Percentiles rank a stretch among this genome's conserved stretches.
Conservation (phyloP, 495 filamentous ascomycete genomes). For the Lepidopterella palustris region DNA sequence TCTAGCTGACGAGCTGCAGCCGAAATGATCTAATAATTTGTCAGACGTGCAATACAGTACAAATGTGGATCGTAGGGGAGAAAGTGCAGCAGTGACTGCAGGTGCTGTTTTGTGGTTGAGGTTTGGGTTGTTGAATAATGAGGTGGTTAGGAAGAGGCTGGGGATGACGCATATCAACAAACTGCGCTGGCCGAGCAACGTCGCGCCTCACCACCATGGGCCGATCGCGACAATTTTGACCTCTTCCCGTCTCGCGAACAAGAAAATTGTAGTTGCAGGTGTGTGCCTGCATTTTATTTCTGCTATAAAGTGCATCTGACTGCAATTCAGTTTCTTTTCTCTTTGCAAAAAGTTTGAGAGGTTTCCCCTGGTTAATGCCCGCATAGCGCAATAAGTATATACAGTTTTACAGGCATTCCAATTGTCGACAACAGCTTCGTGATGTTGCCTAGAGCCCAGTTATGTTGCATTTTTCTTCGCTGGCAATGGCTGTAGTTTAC, state of each 20-base stretch:
- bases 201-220: not conserved
- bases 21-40: not conserved
- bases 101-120: not conserved
- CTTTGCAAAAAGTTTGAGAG: no score
- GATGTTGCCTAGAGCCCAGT: no score
- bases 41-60: not conserved
- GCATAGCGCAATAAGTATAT: no score
- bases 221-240: not conserved
- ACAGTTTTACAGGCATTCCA: no score
- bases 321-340: no score
- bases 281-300: no score
- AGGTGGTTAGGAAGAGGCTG: not conserved
- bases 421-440: no score
- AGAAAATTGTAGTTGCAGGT: no score
- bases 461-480: no score
- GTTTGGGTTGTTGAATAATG: not conserved
- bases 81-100: not conserved
- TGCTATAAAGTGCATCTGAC: no score
- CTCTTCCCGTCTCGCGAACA: not conserved
- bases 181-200: not conserved
- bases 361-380: no score
- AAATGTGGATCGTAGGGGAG: not conserved
- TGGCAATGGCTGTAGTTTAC: no score
- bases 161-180: not conserved
- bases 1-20: not conserved